phyloP scores from a whole-genome alignment of 129 eudicot genomes.

The Ambrosia trifida region DNA sequence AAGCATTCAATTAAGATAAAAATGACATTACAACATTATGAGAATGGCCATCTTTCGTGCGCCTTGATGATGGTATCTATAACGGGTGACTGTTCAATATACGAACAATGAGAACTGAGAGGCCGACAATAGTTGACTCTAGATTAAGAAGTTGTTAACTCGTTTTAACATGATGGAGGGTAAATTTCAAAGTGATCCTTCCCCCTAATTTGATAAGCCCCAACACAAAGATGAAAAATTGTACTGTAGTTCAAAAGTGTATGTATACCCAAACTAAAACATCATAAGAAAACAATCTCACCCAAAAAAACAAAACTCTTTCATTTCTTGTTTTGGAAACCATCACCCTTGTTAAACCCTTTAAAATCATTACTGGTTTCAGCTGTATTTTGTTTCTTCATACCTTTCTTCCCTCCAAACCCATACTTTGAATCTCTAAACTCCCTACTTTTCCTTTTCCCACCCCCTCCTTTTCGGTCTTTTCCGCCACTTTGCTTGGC shows the following conservation, averaged over 20 bases:
- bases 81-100: too few species aligned
- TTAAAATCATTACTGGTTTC: slow-evolving; percentile 71
- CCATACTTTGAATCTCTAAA: slow-evolving; percentile 70
- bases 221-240: background rate
- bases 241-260: background rate
- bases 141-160: too few species aligned
- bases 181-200: slow-evolving; percentile 7
- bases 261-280: slow-evolving; percentile 7
- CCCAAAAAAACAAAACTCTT: slow-evolving; percentile 29
- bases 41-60: too few species aligned
- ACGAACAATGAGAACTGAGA: too few species aligned
- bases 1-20: too few species aligned
- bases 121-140: too few species aligned
- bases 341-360: slow-evolving; percentile 47
- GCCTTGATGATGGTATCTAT: too few species aligned
- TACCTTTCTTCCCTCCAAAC: slow-evolving; percentile 79
- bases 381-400: slow-evolving; percentile 89
- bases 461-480: slow-evolving; percentile 56
- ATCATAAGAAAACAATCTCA: slow-evolving; percentile 6
- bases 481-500: slow-evolving; percentile 47
- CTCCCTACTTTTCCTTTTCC: slow-evolving; percentile 62
- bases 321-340: slow-evolving; percentile 51
- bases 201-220: background rate
- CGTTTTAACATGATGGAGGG: too few species aligned
- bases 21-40: too few species aligned